These are phyloP conservation scores for Trypanosoma lewisi DNA, from an alignment of 208 protist species.

Conservation along the genomic window DNA sequence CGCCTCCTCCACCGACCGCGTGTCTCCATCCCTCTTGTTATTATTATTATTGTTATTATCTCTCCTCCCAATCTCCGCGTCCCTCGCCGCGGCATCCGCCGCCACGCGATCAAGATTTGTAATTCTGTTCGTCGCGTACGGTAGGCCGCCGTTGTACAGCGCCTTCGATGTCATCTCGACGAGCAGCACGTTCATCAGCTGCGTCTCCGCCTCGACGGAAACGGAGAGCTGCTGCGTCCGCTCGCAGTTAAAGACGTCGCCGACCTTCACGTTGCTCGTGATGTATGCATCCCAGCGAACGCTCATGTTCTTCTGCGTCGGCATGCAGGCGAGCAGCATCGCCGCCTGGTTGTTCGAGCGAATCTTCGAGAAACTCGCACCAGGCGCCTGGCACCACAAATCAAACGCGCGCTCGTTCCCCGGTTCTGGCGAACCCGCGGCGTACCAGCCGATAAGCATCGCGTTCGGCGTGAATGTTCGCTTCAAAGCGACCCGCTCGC, in stretches of 20 bases:
- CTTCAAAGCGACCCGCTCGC: constrained; percentile 41
- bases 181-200: constrained; percentile 63
- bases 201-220: constrained; percentile 28
- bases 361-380: constrained; percentile 32
- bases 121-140: constrained; percentile 46
- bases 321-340: constrained; percentile 31
- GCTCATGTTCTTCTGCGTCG: constrained; percentile 34
- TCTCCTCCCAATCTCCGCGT: constrained; percentile 5
- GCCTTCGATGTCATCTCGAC: constrained; percentile 49
- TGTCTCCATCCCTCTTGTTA: constrained; percentile 11
- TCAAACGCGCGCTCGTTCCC: constrained; percentile 38
- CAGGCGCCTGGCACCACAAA: constrained; percentile 54
- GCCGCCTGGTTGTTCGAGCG: constrained; percentile 33
- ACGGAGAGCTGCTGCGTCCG: constrained; percentile 11
- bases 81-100: constrained; percentile 29
- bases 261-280: constrained; percentile 10
- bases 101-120: constrained; percentile 73
- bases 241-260: constrained; percentile 2
- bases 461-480: constrained; percentile 41
- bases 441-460: constrained; percentile 78
- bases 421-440: constrained; percentile 33
- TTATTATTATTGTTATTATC: constrained; percentile 10
- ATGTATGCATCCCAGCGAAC: constrained; percentile 27
- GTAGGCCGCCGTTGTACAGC: constrained; percentile 46
- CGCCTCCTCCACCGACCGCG: constrained; percentile 25